A percentile compares a stretch with the other conserved stretches of the same genome.
Conservation (phyloP, 257 asterid species). For the Catharanthus roseus region DNA sequence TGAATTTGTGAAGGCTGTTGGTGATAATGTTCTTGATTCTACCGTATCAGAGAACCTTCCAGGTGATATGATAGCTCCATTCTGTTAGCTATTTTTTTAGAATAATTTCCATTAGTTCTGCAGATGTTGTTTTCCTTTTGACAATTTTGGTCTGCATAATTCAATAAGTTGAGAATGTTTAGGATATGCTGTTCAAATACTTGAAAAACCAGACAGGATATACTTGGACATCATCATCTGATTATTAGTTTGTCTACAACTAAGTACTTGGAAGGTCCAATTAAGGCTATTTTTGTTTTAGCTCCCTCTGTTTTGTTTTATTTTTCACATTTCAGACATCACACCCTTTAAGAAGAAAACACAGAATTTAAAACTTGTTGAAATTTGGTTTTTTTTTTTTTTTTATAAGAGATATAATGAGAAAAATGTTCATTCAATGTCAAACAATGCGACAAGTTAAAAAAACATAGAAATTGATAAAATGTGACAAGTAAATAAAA, state of each 20-base stretch:
- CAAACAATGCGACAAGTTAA: too few relatives aligned
- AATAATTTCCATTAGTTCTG: neutral
- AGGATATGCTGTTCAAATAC: neutral
- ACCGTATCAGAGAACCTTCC: slow-evolving; percentile 94
- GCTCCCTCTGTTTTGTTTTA: neutral
- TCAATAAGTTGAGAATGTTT: neutral
- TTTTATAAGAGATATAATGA: too few relatives aligned
- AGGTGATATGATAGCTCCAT: slow-evolving; percentile 36
- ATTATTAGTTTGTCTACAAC: neutral
- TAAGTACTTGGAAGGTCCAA: neutral
- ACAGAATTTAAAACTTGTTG: too few relatives aligned
- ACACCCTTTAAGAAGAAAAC: too few relatives aligned
- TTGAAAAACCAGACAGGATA: neutral
- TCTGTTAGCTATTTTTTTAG: neutral
- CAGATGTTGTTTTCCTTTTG: neutral
- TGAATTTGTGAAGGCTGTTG: slow-evolving; percentile 78
- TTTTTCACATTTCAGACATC: too few relatives aligned
- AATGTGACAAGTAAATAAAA: too few relatives aligned
- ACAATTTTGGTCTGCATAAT: neutral
- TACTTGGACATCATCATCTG: neutral
- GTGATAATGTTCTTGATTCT: slow-evolving; percentile 87
- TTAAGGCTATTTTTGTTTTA: neutral
- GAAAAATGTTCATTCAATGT: too few relatives aligned
- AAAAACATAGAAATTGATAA: too few relatives aligned
- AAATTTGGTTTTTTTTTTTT: too few relatives aligned